Conservation (phyloP, 2,329 filamentous ascomycete genomes). For the Coniella lustricola region DNA sequence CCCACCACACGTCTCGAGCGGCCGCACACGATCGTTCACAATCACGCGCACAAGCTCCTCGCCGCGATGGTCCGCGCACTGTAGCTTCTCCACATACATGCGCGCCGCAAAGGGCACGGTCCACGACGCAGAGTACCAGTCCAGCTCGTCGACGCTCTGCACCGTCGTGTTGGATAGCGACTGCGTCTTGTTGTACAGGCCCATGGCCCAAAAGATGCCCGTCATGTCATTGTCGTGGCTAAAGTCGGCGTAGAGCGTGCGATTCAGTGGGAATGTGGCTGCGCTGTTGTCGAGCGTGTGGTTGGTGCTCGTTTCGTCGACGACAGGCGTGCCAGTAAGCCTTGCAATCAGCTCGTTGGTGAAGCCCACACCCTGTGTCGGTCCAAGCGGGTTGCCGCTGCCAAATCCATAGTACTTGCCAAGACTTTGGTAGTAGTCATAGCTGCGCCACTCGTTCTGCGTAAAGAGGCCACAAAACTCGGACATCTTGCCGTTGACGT, state of each 20-base stretch:
- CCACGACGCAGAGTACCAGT: constrained; percentile 69
- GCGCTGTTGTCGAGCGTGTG: constrained; percentile 62
- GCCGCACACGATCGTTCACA: constrained; percentile 76
- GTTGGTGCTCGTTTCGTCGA: constrained; percentile 71
- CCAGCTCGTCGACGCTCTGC: constrained; percentile 31
- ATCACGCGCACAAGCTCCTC: constrained; percentile 73
- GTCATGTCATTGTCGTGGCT: constrained; percentile 87
- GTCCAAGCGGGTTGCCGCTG: constrained; percentile 67
- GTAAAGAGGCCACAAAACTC: constrained; percentile 73
- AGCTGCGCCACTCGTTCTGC: constrained; percentile 63
- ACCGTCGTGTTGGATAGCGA: constrained; percentile 45
- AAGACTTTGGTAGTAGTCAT: constrained; percentile 74
- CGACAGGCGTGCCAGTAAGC: constrained; percentile 60
- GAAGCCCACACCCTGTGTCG: constrained; percentile 82
- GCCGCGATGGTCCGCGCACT: constrained; percentile 38
- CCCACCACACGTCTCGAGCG: constrained; percentile 60
- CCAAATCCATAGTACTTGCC: constrained; percentile 82
- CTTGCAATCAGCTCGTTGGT: constrained; percentile 82
- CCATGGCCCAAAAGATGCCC: constrained; percentile 67
- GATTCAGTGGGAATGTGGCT: constrained; percentile 65
- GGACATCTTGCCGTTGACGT: constrained; percentile 46
- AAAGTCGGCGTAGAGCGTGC: constrained; percentile 76
- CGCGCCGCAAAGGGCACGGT: constrained; percentile 74
- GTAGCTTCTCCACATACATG: constrained; percentile 84
- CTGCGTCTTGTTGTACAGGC: constrained; percentile 63